Percentiles rank a stretch among this genome's conserved stretches.
Evolutionary conservation across 2,329 filamentous ascomycete species (phyloP).

Genomic region (Aspergillus transmontanensis): DNA sequence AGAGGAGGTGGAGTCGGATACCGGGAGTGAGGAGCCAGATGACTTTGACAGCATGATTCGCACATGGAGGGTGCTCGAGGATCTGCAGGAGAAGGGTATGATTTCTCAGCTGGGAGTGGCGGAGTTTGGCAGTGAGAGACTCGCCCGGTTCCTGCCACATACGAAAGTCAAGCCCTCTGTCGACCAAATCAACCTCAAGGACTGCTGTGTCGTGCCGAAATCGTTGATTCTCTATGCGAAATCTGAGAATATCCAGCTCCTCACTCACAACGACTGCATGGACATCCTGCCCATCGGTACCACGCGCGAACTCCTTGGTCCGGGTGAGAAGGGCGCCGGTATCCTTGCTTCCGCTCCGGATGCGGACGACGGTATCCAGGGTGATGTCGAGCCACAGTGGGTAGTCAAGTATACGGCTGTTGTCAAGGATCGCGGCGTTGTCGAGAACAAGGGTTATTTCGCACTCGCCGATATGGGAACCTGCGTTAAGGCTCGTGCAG

Average conservation of each 20-base stretch:
- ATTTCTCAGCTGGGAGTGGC: conserved; percentile 80
- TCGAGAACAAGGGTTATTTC: conserved; percentile 98
- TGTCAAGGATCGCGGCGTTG: conserved; percentile 87
- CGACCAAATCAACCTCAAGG: conserved; percentile 92
- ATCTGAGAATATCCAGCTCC: conserved; percentile 76
- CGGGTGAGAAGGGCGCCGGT: conserved; percentile 70
- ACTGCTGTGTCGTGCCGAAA: conserved; percentile 94
- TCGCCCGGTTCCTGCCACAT: conserved; percentile 73
- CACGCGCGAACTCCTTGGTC: conserved; percentile 77
- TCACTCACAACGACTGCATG: conserved; percentile 92
- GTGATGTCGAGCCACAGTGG: conserved; percentile 86
- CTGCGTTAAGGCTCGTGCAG: conserved; percentile 37
- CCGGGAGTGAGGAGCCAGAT: conserved; percentile 48
- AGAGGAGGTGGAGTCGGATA: conserved; percentile 59
- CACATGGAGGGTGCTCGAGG: conserved; percentile 70
- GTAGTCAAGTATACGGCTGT: conserved; percentile 97
- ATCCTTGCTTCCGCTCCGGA: conserved; percentile 67
- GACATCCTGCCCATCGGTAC: conserved; percentile 88
- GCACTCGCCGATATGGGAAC: conserved; percentile 73
- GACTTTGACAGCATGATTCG: conserved; percentile 67
- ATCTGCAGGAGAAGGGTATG: conserved; percentile 68
- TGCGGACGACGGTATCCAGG: conserved; percentile 61
- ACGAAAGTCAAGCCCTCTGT: conserved; percentile 76
- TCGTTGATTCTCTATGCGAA: conserved; percentile 84
- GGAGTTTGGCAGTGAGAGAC: conserved; percentile 85